Percentiles rank a stretch among this genome's conserved stretches.
Conservation (phyloP, 257 asterid species). For the Avicennia marina region DNA sequence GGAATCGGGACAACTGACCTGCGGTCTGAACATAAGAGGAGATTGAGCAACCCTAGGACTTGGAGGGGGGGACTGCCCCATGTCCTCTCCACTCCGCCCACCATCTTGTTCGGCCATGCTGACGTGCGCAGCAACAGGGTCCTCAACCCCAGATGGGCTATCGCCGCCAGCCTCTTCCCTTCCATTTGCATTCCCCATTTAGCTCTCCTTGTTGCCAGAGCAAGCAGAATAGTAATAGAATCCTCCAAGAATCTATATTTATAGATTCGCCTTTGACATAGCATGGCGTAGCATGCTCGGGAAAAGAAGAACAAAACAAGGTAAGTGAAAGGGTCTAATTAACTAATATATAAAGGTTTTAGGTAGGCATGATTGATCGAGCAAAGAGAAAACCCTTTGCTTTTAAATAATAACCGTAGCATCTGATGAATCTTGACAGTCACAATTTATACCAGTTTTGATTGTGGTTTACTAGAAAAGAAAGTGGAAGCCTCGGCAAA, state of each 20-base stretch:
- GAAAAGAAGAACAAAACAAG: not conserved
- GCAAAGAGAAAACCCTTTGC: too few relatives aligned
- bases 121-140: constrained; percentile 32
- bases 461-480: too few relatives aligned
- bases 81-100: constrained; percentile 43
- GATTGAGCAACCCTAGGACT: constrained; percentile 91
- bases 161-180: constrained; percentile 64
- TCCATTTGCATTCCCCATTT: constrained; percentile 91
- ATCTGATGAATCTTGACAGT: too few relatives aligned
- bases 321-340: too few relatives aligned
- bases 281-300: constrained; percentile 19
- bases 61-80: constrained; percentile 88
- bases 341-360: too few relatives aligned
- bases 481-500: too few relatives aligned
- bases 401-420: too few relatives aligned
- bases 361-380: too few relatives aligned
- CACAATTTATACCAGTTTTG: too few relatives aligned
- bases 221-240: constrained; percentile 25
- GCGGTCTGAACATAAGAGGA: constrained; percentile 86
- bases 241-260: constrained; percentile 28
- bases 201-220: not conserved
- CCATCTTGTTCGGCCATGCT: constrained; percentile 45
- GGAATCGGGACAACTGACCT: constrained; percentile 40
- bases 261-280: constrained; percentile 19
- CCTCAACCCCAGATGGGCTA: constrained; percentile 47